A percentile compares a stretch with the other conserved stretches of the same genome.
These are phyloP conservation scores for Aureobasidium sp. DNA, from an alignment of 2,329 filamentous ascomycete genomes.

Conservation along the genomic window DNA sequence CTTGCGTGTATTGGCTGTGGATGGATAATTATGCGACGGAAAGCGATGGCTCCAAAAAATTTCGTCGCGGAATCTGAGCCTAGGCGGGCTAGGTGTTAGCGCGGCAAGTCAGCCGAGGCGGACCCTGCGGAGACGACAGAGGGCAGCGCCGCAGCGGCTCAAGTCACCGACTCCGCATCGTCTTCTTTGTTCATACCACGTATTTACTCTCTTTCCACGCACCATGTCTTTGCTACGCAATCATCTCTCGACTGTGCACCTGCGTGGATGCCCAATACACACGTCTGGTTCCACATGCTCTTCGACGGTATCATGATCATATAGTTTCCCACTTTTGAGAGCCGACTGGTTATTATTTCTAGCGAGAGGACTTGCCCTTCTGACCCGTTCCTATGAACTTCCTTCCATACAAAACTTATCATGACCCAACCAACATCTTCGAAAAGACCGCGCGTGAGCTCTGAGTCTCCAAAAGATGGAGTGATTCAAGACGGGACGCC, in stretches of 20 bases:
- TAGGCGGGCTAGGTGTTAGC: not conserved
- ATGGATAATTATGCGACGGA: constrained; percentile 6
- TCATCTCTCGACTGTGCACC: not conserved
- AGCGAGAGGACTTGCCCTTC: not conserved
- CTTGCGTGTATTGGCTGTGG: constrained; percentile 1
- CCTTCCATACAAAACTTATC: no score
- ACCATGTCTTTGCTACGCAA: constrained; percentile 1
- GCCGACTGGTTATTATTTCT: not conserved
- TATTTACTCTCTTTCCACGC: not conserved
- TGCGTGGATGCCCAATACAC: not conserved
- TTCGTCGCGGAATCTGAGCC: no score
- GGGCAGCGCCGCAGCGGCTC: no score
- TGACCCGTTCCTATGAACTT: not conserved
- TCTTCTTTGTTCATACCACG: constrained; percentile 3
- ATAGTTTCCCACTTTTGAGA: not conserved
- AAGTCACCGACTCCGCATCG: constrained; percentile 8
- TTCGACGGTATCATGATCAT: not conserved
- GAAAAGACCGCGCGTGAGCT: constrained; percentile 5
- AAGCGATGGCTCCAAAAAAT: not conserved
- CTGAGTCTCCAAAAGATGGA: constrained; percentile 8
- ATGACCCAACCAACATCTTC: constrained; percentile 8
- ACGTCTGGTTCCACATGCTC: not conserved
- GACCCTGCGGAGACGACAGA: not conserved
- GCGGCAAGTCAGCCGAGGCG: constrained; percentile 2
- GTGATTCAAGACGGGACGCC: not conserved